A percentile compares a stretch with the other conserved stretches of the same genome.
These are phyloP conservation scores for Oryza rufipogon DNA, from an alignment of 176 grass and related monocot species.

Conservation along the genomic window DNA sequence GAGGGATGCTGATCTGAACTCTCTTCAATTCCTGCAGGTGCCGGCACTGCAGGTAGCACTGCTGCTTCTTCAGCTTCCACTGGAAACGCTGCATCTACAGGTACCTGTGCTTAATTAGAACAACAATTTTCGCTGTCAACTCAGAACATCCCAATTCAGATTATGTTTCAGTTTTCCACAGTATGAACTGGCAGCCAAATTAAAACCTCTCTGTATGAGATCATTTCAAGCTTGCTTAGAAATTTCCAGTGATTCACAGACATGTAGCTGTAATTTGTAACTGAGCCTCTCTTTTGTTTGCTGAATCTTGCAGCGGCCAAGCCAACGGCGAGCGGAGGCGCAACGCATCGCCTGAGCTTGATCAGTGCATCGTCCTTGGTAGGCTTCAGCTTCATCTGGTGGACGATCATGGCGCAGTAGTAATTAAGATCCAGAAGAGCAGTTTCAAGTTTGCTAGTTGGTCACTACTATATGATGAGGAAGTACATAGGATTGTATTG, in stretches of 20 bases:
- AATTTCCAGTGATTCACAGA: neutral
- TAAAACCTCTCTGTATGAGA: neutral
- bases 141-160: neutral
- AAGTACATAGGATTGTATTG: neutral
- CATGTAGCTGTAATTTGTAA: neutral
- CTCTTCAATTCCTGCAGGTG: neutral
- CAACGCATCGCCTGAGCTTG: neutral
- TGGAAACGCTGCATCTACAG: slow-evolving; percentile 38
- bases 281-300: neutral
- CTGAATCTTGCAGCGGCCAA: slow-evolving; percentile 35
- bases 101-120: neutral
- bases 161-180: neutral
- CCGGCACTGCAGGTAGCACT: slow-evolving; percentile 2
- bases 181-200: no score
- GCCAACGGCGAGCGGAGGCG: slow-evolving; percentile 18
- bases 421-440: neutral
- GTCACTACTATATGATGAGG: neutral
- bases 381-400: slow-evolving; percentile 36
- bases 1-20: neutral
- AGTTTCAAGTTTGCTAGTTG: neutral
- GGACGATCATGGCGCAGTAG: neutral
- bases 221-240: no score
- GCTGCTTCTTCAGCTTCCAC: slow-evolving; percentile 43
- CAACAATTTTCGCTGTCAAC: neutral
- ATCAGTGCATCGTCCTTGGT: neutral